Percentiles rank a stretch among this genome's conserved stretches.
Evolutionary conservation across 2,329 filamentous ascomycete genomes (phyloP).

Genomic region (Aspergillus candidus): DNA sequence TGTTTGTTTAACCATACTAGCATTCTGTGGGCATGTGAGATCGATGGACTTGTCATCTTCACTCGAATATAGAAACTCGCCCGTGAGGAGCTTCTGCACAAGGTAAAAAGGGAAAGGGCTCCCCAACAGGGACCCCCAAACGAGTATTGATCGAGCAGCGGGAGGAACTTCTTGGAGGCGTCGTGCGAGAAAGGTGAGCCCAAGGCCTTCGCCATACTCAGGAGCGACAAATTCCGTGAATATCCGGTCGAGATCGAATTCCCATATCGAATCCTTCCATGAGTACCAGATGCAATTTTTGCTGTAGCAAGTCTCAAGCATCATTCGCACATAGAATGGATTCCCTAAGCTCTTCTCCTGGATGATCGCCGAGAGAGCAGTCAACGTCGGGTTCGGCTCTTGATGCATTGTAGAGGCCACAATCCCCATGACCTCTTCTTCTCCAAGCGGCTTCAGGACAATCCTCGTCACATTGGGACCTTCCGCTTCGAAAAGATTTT

Average conservation of each 20-base stretch:
- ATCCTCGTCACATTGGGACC: conserved; percentile 62
- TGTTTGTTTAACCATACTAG: conserved; percentile 51
- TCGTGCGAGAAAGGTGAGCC: conserved; percentile 74
- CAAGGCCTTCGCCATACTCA: conserved; percentile 70
- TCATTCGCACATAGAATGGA: conserved; percentile 85
- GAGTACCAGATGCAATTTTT: conserved; percentile 89
- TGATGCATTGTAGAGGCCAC: conserved; percentile 76
- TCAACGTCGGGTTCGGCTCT: conserved; percentile 60
- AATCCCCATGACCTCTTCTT: conserved; percentile 75
- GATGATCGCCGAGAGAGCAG: conserved; percentile 74
- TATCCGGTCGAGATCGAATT: conserved; percentile 76
- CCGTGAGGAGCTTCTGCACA: conserved; percentile 68
- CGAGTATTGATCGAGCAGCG: conserved; percentile 69
- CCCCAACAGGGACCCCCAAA: conserved; percentile 80
- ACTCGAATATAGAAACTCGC: conserved; percentile 59
- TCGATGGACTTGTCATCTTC: conserved; percentile 40
- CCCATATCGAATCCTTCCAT: conserved; percentile 75
- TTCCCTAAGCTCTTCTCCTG: conserved; percentile 86
- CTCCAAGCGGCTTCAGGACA: conserved; percentile 64
- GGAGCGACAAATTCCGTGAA: conserved; percentile 79
- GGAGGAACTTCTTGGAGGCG: conserved; percentile 69
- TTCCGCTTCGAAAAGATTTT: conserved; percentile 38
- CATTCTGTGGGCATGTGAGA: conserved; percentile 33
- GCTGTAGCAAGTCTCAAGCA: conserved; percentile 78
- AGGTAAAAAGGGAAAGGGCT: conserved; percentile 78